These are phyloP conservation scores for Pythium aquatile DNA, from an alignment of 352 stramenopile genomes.

Conservation along the genomic window DNA sequence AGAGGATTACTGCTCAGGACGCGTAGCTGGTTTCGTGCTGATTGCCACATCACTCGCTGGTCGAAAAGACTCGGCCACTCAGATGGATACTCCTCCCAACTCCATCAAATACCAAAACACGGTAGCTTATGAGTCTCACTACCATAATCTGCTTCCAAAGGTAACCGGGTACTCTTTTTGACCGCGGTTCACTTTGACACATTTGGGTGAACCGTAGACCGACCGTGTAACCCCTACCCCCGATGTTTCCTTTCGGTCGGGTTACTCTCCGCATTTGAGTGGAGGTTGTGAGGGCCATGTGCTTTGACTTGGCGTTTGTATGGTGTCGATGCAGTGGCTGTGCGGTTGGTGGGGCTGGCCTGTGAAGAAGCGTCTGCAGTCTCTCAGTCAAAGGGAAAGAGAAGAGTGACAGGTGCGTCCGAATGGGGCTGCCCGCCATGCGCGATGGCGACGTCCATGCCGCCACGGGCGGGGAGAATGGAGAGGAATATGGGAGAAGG, in stretches of 20 bases:
- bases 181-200: slow-evolving; percentile 17
- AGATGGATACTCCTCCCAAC: slow-evolving; percentile 12
- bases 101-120: slow-evolving; percentile 5
- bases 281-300: slow-evolving; percentile 20
- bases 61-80: slow-evolving; percentile 8
- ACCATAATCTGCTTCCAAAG: background rate
- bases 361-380: slow-evolving; percentile 24
- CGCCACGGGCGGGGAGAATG: background rate
- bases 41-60: slow-evolving; percentile 8
- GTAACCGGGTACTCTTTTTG: background rate
- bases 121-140: background rate
- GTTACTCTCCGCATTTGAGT: slow-evolving; percentile 18
- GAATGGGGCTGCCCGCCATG: background rate
- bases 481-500: background rate
- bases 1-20: background rate
- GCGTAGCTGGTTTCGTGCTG: background rate
- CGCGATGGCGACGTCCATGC: slow-evolving; percentile 2
- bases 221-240: slow-evolving; percentile 10
- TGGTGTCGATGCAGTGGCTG: slow-evolving; percentile 22
- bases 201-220: slow-evolving; percentile 18
- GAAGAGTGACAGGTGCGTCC: slow-evolving; percentile 32
- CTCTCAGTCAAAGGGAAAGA: slow-evolving; percentile 36
- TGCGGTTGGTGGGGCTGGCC: slow-evolving; percentile 22
- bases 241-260: background rate
- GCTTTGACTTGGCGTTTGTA: slow-evolving; percentile 26